A percentile compares a stretch with the other conserved stretches of the same genome.
Conservation (phyloP, 805 yeast species). For the Metschnikowia sp. region DNA sequence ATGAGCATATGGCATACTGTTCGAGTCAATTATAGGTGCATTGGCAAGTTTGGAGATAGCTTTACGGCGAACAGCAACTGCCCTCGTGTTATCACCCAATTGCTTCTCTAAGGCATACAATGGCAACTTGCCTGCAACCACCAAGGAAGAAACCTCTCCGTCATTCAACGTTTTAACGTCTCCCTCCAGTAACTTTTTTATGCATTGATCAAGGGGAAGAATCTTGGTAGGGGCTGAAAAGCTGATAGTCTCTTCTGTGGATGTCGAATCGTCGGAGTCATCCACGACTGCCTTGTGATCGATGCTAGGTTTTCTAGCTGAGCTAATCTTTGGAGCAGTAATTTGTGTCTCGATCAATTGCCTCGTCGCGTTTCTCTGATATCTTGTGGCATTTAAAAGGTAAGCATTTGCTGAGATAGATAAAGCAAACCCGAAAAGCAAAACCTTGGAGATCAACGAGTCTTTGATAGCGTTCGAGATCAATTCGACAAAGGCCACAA, state of each 20-base stretch:
- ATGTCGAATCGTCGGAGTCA: conserved; percentile 17
- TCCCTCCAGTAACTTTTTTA: conserved; percentile 65
- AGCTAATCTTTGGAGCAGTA: conserved; percentile 22
- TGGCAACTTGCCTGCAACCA: conserved; percentile 75
- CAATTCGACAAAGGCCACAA: conserved; percentile 48
- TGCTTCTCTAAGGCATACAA: conserved; percentile 93
- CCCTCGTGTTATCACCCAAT: conserved; percentile 83
- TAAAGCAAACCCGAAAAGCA: conserved; percentile 67
- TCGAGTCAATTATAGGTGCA: conserved; percentile 72
- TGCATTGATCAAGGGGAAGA: conserved; percentile 63
- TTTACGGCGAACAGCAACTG: conserved; percentile 88
- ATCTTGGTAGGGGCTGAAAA: conserved; percentile 20
- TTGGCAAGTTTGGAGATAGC: conserved; percentile 83
- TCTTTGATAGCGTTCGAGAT: conserved; percentile 74
- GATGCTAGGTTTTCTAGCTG: conserved; percentile 3
- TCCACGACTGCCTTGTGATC: conserved; percentile 1
- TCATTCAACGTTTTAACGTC: conserved; percentile 61
- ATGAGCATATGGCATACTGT: conserved; percentile 70
- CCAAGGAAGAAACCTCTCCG: conserved; percentile 71
- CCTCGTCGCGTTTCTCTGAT: conserved; percentile 47
- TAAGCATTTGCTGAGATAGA: conserved; percentile 81
- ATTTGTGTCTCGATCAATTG: conserved; percentile 40
- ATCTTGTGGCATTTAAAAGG: conserved; percentile 79
- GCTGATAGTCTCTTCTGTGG: conserved; percentile 24
- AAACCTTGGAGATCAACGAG: conserved; percentile 71